phyloP scores from a whole-genome alignment of 208 protist genomes.

The Trypanosoma brucei region DNA sequence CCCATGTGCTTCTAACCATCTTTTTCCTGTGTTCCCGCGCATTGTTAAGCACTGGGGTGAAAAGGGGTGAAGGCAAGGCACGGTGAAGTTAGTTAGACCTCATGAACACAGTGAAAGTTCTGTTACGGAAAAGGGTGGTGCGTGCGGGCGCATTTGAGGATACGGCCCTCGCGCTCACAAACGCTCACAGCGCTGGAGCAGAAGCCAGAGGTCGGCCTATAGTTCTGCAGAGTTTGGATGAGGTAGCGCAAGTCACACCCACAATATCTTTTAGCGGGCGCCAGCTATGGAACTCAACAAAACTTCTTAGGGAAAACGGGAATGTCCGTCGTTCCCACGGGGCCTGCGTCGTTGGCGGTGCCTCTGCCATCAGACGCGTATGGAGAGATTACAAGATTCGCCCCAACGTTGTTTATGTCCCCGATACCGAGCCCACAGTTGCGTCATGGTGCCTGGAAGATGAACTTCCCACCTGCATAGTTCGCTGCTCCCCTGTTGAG shows the following conservation, averaged over 20 bases:
- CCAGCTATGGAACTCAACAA: slow-evolving; percentile 61
- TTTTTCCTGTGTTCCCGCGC: too few species aligned
- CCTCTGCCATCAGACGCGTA: slow-evolving; percentile 56
- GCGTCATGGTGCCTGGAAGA: slow-evolving; percentile 63
- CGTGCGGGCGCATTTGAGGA: slow-evolving; percentile 12
- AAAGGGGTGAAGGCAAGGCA: too few species aligned
- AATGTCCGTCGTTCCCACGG: slow-evolving; percentile 41
- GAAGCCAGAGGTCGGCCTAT: slow-evolving; percentile 16
- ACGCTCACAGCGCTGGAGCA: neutral
- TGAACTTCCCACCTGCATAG: slow-evolving; percentile 58
- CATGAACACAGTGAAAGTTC: slow-evolving; percentile 5
- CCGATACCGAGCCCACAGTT: slow-evolving; percentile 39
- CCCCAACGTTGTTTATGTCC: slow-evolving; percentile 79
- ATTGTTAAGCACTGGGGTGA: too few species aligned
- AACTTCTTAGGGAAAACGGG: slow-evolving; percentile 42
- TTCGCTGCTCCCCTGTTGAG: slow-evolving; percentile 63
- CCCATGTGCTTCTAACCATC: too few species aligned
- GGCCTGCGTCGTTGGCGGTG: slow-evolving; percentile 75
- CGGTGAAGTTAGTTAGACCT: too few species aligned
- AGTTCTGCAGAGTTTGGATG: slow-evolving; percentile 49
- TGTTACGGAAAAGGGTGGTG: slow-evolving; percentile 10
- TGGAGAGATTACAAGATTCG: slow-evolving; percentile 67
- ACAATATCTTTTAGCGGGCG: slow-evolving; percentile 29
- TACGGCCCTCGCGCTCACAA: neutral
- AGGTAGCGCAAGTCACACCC: slow-evolving; percentile 14